Conservation (phyloP, 2,329 filamentous ascomycete genomes). For the Alternaria novae-zelandiae region DNA sequence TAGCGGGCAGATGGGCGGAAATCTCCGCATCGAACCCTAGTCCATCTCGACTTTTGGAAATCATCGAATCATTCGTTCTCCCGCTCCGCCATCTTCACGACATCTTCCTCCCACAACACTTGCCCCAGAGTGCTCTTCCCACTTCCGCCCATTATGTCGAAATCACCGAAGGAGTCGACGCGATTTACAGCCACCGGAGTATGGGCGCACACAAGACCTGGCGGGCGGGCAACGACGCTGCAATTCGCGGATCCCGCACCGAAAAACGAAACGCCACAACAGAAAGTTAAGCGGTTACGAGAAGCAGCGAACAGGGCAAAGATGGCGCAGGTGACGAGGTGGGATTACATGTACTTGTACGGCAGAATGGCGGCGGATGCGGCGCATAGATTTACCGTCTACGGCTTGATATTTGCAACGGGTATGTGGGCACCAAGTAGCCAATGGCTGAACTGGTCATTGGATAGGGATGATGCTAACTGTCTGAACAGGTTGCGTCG, state of each 20-base stretch:
- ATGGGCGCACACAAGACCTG: constrained; percentile 71
- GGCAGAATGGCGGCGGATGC: constrained; percentile 60
- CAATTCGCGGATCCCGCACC: constrained; percentile 50
- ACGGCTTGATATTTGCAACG: constrained; percentile 66
- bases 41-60: constrained; percentile 42
- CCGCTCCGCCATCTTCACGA: constrained; percentile 23
- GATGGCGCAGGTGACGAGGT: constrained; percentile 58
- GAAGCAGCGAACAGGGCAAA: constrained; percentile 56
- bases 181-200: constrained; percentile 75
- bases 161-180: constrained; percentile 79
- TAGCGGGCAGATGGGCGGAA: constrained; percentile 23
- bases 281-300: constrained; percentile 60
- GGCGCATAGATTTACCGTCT: constrained; percentile 65
- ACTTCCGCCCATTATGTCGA: constrained; percentile 56
- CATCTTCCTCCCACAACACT: constrained; percentile 14
- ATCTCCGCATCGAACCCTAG: constrained; percentile 38
- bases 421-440: constrained; percentile 50
- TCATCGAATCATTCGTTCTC: constrained; percentile 38
- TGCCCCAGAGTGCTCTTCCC: constrained; percentile 5
- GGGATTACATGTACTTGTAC: constrained; percentile 56
- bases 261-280: constrained; percentile 59
- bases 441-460: constrained; percentile 15
- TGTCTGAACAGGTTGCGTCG: constrained; percentile 59
- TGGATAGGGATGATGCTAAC: constrained; percentile 11
- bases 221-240: constrained; percentile 50